These are phyloP conservation scores for Trametes pubescens DNA, from an alignment of 1,284 basidiomycete genomes.

Conservation along the genomic window DNA sequence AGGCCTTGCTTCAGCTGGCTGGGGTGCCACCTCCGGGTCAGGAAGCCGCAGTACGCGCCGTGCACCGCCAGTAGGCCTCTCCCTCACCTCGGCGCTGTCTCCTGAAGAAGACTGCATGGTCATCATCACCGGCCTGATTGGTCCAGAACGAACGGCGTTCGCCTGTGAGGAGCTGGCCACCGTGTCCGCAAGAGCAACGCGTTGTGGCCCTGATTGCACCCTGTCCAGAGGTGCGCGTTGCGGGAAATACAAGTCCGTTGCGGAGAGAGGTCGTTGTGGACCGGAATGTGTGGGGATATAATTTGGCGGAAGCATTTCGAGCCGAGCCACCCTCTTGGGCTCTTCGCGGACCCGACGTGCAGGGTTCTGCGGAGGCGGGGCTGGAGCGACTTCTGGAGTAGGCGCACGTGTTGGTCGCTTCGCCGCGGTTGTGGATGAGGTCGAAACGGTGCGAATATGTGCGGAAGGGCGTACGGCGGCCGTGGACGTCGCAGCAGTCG, in stretches of 20 bases:
- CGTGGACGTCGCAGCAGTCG: background rate
- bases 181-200: constrained; percentile 20
- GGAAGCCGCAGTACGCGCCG: constrained; percentile 35
- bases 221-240: constrained; percentile 16
- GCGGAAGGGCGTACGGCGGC: constrained; percentile 15
- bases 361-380: constrained; percentile 7
- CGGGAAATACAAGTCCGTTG: constrained; percentile 26
- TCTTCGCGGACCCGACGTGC: constrained; percentile 22
- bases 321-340: constrained; percentile 20
- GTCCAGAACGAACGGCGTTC: constrained; percentile 21
- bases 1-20: constrained; percentile 7
- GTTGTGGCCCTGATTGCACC: constrained; percentile 25
- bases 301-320: constrained; percentile 38
- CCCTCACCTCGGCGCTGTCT: constrained; percentile 20
- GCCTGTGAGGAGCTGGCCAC: background rate
- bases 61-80: constrained; percentile 36
- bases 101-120: constrained; percentile 13
- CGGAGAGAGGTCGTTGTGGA: constrained; percentile 24
- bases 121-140: constrained; percentile 25
- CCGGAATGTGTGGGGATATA: constrained; percentile 31
- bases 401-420: constrained; percentile 24
- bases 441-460: constrained; percentile 23
- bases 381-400: constrained; percentile 21
- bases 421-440: constrained; percentile 19
- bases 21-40: constrained; percentile 9